Evolutionary conservation across 495 filamentous ascomycete genomes (phyloP), one percentile per base, ranked within the genome.

Genomic region (Corynascus novoguineensis): DNA sequence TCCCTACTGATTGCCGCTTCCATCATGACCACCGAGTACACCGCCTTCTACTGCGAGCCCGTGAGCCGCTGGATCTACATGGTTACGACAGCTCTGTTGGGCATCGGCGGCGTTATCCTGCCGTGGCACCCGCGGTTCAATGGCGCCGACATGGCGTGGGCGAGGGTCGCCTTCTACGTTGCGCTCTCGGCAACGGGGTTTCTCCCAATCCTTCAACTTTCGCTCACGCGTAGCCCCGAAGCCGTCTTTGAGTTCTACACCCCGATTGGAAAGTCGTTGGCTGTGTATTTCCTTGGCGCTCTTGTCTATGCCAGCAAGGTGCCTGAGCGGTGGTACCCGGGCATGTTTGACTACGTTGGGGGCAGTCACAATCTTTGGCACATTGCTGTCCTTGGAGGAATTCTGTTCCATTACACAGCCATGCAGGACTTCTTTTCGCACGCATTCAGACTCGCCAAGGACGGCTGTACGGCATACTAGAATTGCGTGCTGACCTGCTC

Each of bases 61-160:
- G 67, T 86, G 32, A 89, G 86, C 55, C 89, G 90, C 31, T 95
- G 87, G 82, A 75, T 83, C 27, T 98, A 97, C 74, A 92, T 99
- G 69, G 72, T 80, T 38, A 77, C 86, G 19, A 97, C 93, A 7
- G 84, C 88, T 61, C 69, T 84, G 17, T 79, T 99, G 15, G 92
- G 93, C 25, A 74, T 96, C 55, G 89, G 83, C 50, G 93, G 93
- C 27, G 88, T 92, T 59, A 90, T 97, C 51, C 78, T 99, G 5
- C 93, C 93, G 8, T 99, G 93, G 93, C 88, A 96, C 69, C 95
- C 93, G 1, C 86, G 81, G 12, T 99, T 99, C 76, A 99, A 99
- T 68, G 88, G 87, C 15, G 71, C 80, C 32, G 89, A 99, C 66
- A 91, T 96, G 86, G 83, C 86, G 19, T 96, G 95, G 89, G 80